Evolutionary conservation across 768 basidiomycete species (phyloP).

Genomic region (Austroboletus festivus): DNA sequence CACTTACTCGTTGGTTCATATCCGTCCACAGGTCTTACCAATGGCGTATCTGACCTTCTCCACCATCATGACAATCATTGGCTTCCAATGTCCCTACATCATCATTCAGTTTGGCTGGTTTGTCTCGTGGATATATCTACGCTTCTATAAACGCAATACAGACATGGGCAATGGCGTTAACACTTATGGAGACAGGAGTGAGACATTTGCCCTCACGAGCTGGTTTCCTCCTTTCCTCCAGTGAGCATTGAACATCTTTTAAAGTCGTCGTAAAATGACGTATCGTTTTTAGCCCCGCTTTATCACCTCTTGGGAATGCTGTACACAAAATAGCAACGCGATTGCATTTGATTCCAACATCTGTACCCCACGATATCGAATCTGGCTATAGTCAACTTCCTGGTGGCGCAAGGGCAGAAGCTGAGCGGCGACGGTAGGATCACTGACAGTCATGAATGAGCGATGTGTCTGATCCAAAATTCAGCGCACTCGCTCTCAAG

Average conservation of each 20-base stretch:
- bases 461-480: conserved; percentile 9
- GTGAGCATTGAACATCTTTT: conserved; percentile 47
- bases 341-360: conserved; percentile 72
- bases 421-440: conserved; percentile 85
- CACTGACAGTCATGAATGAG: background rate
- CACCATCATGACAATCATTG: conserved; percentile 76
- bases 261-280: conserved; percentile 1
- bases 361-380: conserved; percentile 60
- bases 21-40: conserved; percentile 68
- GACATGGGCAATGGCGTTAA: conserved; percentile 60
- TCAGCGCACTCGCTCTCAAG: conserved; percentile 91
- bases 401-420: conserved; percentile 91
- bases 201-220: conserved; percentile 90
- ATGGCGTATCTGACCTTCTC: conserved; percentile 93
- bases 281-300: conserved; percentile 53
- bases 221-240: conserved; percentile 98
- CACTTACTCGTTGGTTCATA: conserved; percentile 1
- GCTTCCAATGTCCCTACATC: conserved; percentile 87
- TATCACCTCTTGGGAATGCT: conserved; percentile 63
- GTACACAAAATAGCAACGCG: conserved; percentile 65
- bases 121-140: conserved; percentile 89
- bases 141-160: conserved; percentile 91
- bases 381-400: conserved; percentile 75
- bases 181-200: conserved; percentile 91
- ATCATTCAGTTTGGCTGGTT: conserved; percentile 99